phyloP scores from a whole-genome alignment of 208 protist species.

The Plasmodiophora brassicae region DNA sequence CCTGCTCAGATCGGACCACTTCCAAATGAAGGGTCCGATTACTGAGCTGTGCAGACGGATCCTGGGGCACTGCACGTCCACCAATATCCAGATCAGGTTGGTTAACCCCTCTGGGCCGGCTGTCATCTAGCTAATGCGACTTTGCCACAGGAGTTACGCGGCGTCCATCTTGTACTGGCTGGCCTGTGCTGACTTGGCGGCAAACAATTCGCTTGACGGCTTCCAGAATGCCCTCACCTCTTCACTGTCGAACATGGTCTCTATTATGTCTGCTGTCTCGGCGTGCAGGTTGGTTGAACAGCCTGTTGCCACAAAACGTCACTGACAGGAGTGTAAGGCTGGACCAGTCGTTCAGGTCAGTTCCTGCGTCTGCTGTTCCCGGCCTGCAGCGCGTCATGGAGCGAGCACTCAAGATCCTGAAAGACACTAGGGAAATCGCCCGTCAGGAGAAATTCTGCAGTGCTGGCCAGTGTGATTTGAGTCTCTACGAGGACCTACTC shows the following conservation, averaged over 20 bases:
- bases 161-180: neutral
- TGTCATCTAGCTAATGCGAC: too few species aligned
- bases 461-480: neutral
- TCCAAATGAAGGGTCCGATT: too few species aligned
- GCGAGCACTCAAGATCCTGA: neutral
- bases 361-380: neutral
- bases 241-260: slow-evolving; percentile 3
- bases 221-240: neutral
- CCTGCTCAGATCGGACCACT: neutral
- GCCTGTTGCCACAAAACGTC: too few species aligned
- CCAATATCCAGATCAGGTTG: neutral
- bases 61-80: neutral
- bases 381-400: neutral
- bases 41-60: neutral
- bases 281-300: too few species aligned
- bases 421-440: neutral
- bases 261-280: neutral
- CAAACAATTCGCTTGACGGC: neutral
- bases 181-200: neutral
- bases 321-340: too few species aligned
- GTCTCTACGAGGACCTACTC: neutral
- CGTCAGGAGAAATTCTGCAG: neutral
- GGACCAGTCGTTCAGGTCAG: neutral
- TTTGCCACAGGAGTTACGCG: neutral
- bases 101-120: too few species aligned